Base-by-base conservation (phyloP, 2,329 filamentous ascomycete species). In the Diaporthe sp. region DNA sequence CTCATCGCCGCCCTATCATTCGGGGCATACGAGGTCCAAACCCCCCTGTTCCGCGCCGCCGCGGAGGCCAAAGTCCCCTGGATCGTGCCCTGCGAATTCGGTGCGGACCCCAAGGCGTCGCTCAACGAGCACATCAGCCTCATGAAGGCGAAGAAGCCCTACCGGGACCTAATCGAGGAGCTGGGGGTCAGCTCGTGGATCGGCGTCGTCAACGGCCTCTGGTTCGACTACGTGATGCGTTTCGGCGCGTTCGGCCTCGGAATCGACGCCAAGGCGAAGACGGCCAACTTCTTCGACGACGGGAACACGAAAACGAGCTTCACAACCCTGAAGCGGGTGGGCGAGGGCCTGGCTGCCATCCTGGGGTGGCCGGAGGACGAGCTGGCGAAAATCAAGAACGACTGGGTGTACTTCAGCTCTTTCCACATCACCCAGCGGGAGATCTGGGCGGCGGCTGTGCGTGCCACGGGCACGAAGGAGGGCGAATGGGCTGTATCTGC, bases 351-450 rank as follows among this genome's bases (percentile, higher is more conserved):
- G 9, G 83, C 84, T 10, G 80, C 79, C 44, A 77, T 83, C 4
- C 77, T 86, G 17, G 79, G 81, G 51, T 80, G 85, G 42, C 82
- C 83, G 0, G 81, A 83, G 28, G 78, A 75, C 15, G 81, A 81
- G 19, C 78, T 84, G 2, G 77, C 79, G 3, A 49, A 71, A 59
- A 77, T 79, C 71, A 79, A 77, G 72, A 85, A 86, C 73, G 77
- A 75, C 12, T 81, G 80, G 39, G 77, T 84, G 10, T 82, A 79
- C 76, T 79, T 83, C 44, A 81, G 82, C 61, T 84, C 84, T 17
- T 84, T 84, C 72, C 79, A 79, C 19, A 76, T 81, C 12, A 83
- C 81, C n/a, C 83, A 83, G 65, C 77, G 78, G 3, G 82, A 85
- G 39, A 79, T 85, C n/a, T 78, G 85, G 19, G 80, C 77, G 6